Percentiles rank a stretch among this genome's conserved stretches.
Conservation (phyloP, 2,329 filamentous ascomycete species). For the Aspergillus sp. region DNA sequence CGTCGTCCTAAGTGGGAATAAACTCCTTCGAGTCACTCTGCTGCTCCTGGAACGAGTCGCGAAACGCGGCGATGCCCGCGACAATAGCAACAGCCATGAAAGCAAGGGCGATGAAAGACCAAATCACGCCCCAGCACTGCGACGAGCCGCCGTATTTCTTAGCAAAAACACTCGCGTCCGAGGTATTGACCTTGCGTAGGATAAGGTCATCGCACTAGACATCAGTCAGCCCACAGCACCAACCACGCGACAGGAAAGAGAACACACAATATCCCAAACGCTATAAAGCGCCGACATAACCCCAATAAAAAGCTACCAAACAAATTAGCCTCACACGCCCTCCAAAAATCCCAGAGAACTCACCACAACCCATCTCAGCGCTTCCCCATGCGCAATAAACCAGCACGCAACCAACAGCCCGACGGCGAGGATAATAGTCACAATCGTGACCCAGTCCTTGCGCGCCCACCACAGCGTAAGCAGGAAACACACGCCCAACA, state of each 20-base stretch:
- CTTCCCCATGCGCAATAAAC: conserved; percentile 70
- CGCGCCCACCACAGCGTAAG: conserved; percentile 76
- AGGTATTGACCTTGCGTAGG: conserved; percentile 68
- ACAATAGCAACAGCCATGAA: conserved; percentile 67
- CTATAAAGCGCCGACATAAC: conserved; percentile 75
- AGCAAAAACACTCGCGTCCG: conserved; percentile 70
- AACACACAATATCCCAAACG: conserved; percentile 65
- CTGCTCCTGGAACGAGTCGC: conserved; percentile 59
- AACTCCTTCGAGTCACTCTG: conserved; percentile 59
- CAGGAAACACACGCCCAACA: conserved; percentile 63
- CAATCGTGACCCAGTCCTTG: conserved; percentile 66
- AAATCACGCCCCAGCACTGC: conserved; percentile 71
- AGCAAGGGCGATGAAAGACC: conserved; percentile 60
- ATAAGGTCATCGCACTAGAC: conserved; percentile 65
- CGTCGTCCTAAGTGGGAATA: conserved; percentile 39
- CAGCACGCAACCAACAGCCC: conserved; percentile 64
- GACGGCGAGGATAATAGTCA: conserved; percentile 60
- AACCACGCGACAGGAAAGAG: conserved; percentile 3
- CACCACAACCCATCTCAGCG: conserved; percentile 61
- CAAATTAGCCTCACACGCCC: conserved; percentile 2
- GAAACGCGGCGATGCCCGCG: conserved; percentile 68
- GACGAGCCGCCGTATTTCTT: conserved; percentile 69
- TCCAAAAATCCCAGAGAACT: conserved; percentile 17
- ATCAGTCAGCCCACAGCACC: conserved; percentile 1
- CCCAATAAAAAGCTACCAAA: conserved; percentile 59